A percentile compares a stretch with the other conserved stretches of the same genome.
phyloP scores from a whole-genome alignment of 179 eudicot species.

The Amaranthus tricolor region DNA sequence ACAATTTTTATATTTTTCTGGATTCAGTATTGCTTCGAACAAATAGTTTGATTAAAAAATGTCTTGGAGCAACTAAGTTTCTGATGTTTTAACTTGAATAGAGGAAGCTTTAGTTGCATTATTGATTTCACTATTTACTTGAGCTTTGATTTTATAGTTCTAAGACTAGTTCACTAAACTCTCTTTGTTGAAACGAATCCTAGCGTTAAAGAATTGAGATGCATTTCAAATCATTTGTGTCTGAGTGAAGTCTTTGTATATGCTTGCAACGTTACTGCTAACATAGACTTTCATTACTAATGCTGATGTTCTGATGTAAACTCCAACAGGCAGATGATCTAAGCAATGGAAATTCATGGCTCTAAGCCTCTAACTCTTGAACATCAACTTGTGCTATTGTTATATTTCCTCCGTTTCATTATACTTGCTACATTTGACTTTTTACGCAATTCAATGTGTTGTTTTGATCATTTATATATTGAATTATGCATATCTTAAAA shows the following conservation, averaged over 20 bases:
- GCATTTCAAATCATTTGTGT: not conserved
- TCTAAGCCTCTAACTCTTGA: not conserved
- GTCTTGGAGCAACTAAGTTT: not conserved
- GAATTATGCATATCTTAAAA: no score
- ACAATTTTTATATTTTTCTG: not conserved
- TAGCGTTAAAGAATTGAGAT: not conserved
- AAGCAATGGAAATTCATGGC: not conserved
- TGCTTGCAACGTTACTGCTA: not conserved
- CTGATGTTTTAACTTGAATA: not conserved
- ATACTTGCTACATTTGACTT: no score
- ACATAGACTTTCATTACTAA: not conserved
- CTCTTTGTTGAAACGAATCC: not conserved
- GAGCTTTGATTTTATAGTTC: not conserved
- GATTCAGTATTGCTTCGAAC: not conserved
- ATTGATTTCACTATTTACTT: not conserved
- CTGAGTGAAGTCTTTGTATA: not conserved
- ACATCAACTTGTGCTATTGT: no score
- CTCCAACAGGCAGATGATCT: not conserved
- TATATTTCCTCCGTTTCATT: no score
- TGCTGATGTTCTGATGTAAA: not conserved
- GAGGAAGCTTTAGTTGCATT: not conserved
- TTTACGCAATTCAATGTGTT: no score
- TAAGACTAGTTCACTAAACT: not conserved
- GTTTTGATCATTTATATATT: no score
- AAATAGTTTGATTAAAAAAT: not conserved